phyloP scores from a whole-genome alignment of 306 rosid species.

The Elaeagnus macrophylla region DNA sequence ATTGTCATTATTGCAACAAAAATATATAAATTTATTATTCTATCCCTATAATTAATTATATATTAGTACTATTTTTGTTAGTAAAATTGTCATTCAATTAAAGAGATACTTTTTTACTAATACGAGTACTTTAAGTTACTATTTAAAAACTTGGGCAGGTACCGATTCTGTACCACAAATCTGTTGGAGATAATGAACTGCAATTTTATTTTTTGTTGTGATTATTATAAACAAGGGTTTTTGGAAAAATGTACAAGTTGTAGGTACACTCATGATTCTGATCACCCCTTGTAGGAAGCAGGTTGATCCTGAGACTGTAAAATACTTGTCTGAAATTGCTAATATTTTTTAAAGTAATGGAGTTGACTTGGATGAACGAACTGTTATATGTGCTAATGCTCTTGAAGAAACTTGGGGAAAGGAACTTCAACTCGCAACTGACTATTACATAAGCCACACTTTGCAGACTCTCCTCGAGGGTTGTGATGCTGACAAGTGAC shows the following conservation, averaged over 20 bases:
- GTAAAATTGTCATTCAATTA: too few species aligned
- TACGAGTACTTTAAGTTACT: too few species aligned
- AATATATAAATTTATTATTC: too few species aligned
- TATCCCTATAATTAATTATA: too few species aligned
- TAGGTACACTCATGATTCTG: slow-evolving; percentile 5
- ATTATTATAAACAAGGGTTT: neutral
- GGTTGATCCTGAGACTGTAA: slow-evolving; percentile 65
- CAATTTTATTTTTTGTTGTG: neutral
- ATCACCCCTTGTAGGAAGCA: slow-evolving; percentile 49
- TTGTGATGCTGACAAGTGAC: slow-evolving; percentile 39
- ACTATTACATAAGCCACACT: slow-evolving; percentile 80
- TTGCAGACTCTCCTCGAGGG: slow-evolving; percentile 68
- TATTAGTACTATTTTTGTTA: too few species aligned
- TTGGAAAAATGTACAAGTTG: neutral
- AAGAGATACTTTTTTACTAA: too few species aligned
- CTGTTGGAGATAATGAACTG: neutral
- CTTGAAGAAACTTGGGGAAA: slow-evolving; percentile 74
- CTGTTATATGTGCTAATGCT: slow-evolving; percentile 65
- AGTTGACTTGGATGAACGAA: slow-evolving; percentile 61
- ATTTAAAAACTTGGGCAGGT: too few species aligned
- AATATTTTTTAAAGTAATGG: slow-evolving; percentile 54
- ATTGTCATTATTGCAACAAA: too few species aligned
- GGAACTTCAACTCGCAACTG: slow-evolving; percentile 79
- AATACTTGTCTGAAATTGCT: slow-evolving; percentile 68
- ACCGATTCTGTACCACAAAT: slow-evolving; percentile 20